Conservation (phyloP, 257 asterid species). For the Solanum pimpinellifolium region DNA sequence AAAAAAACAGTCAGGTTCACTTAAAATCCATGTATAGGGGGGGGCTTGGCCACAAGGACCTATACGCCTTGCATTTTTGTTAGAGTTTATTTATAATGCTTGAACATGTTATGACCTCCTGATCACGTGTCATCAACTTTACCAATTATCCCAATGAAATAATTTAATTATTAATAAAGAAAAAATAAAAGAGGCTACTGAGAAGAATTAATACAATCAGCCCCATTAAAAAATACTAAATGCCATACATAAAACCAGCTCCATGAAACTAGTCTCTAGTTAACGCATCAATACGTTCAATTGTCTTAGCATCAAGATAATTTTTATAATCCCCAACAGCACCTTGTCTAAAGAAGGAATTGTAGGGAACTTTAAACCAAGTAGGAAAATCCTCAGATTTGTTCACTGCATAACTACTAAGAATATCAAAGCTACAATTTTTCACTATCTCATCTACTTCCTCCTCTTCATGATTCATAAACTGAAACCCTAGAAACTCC, state of each 20-base stretch:
- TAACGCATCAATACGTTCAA: neutral
- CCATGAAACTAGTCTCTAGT: neutral
- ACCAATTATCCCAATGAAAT: neutral
- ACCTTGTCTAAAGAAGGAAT: neutral
- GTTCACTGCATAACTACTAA: neutral
- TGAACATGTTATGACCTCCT: neutral
- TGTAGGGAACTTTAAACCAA: neutral
- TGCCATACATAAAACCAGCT: neutral
- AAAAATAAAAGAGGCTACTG: neutral
- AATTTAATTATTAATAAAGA: neutral
- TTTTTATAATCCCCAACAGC: neutral
- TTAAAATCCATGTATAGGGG: neutral
- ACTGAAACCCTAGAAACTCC: slow-evolving; percentile 1
- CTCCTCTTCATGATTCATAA: neutral
- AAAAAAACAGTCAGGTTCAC: neutral
- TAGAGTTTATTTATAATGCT: neutral
- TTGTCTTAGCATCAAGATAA: neutral
- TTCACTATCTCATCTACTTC: neutral
- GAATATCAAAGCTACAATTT: no score
- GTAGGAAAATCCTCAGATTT: neutral
- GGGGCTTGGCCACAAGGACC: neutral
- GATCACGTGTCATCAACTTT: neutral
- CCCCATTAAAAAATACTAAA: neutral
- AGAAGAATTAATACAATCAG: neutral
- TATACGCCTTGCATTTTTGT: neutral